Percentiles rank a stretch among this genome's conserved stretches.
phyloP scores from a whole-genome alignment of 2,329 filamentous ascomycete genomes.

The Apiospora marii region DNA sequence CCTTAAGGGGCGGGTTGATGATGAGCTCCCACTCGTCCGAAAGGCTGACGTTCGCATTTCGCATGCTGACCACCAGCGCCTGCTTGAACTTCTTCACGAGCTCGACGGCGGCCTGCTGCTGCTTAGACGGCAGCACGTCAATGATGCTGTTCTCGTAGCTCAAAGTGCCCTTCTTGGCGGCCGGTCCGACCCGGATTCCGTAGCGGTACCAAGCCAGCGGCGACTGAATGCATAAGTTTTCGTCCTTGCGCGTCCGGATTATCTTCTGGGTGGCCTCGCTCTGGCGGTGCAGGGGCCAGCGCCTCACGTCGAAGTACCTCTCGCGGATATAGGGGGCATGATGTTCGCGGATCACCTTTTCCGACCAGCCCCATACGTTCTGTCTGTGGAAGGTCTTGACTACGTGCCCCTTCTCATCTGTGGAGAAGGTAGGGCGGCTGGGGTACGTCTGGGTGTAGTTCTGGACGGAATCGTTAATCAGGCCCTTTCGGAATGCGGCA shows the following conservation, averaged over 20 bases:
- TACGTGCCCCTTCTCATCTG: conserved; percentile 35
- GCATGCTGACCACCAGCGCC: conserved; percentile 6
- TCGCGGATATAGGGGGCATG: conserved; percentile 41
- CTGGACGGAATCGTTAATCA: conserved; percentile 53
- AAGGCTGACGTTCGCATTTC: not conserved
- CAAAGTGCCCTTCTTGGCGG: not conserved
- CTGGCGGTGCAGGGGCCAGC: conserved; percentile 57
- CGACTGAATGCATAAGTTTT: conserved; percentile 33
- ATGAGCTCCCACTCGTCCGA: not conserved
- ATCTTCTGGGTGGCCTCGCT: conserved; percentile 37
- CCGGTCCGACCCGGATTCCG: conserved; percentile 19
- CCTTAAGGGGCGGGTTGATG: not conserved
- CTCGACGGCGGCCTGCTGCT: conserved; percentile 7
- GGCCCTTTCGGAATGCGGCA: conserved; percentile 44
- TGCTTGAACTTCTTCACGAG: conserved; percentile 17
- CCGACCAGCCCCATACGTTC: conserved; percentile 43
- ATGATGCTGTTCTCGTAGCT: not conserved
- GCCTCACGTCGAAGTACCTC: conserved; percentile 54
- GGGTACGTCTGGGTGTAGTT: conserved; percentile 54
- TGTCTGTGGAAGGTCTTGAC: conserved; percentile 35
- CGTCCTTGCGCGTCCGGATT: conserved; percentile 41
- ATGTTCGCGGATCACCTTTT: conserved; percentile 38
- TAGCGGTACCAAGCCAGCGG: conserved; percentile 22
- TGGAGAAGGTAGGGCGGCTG: conserved; percentile 36
- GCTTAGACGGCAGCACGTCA: not conserved